Evolutionary conservation across 2,329 filamentous ascomycete species (phyloP).

Genomic region (Penicillium sp.): DNA sequence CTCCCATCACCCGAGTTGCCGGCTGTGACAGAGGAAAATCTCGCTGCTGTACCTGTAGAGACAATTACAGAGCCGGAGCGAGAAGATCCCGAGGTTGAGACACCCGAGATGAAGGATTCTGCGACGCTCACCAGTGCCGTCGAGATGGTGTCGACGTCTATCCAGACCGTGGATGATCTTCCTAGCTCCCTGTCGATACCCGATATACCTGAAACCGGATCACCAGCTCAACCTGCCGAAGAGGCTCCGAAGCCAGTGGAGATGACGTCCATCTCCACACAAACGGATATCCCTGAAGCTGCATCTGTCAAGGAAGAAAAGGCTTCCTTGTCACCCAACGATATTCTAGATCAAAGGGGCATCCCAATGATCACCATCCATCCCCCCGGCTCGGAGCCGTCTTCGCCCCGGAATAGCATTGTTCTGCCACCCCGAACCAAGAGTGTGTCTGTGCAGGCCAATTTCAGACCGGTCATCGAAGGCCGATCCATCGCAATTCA

Average conservation of each 20-base stretch:
- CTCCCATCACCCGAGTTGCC: constrained; percentile 61
- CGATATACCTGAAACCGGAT: constrained; percentile 26
- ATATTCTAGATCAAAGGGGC: constrained; percentile 33
- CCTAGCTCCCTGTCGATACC: constrained; percentile 36
- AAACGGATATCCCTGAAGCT: constrained; percentile 29
- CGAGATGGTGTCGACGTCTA: constrained; percentile 41
- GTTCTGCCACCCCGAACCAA: constrained; percentile 77
- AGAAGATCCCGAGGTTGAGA: neutral
- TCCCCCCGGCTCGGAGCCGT: constrained; percentile 77
- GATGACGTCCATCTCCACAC: constrained; percentile 31
- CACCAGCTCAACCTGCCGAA: constrained; percentile 11
- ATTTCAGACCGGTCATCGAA: constrained; percentile 46
- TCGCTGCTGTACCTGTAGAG: constrained; percentile 24
- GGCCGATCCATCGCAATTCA: constrained; percentile 63
- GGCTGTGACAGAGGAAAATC: constrained; percentile 11
- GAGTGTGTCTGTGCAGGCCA: constrained; percentile 76
- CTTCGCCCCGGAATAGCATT: constrained; percentile 67
- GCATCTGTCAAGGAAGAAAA: constrained; percentile 14
- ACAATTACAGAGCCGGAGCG: neutral
- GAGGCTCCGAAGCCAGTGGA: constrained; percentile 4
- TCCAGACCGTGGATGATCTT: constrained; percentile 41
- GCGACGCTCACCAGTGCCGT: constrained; percentile 31
- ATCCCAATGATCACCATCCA: constrained; percentile 90
- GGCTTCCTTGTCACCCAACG: constrained; percentile 11
- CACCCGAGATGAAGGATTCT: constrained; percentile 22